Percentiles rank a stretch among this genome's conserved stretches.
phyloP scores from a whole-genome alignment of 2,329 filamentous ascomycete species.

The Coniella lustricola region DNA sequence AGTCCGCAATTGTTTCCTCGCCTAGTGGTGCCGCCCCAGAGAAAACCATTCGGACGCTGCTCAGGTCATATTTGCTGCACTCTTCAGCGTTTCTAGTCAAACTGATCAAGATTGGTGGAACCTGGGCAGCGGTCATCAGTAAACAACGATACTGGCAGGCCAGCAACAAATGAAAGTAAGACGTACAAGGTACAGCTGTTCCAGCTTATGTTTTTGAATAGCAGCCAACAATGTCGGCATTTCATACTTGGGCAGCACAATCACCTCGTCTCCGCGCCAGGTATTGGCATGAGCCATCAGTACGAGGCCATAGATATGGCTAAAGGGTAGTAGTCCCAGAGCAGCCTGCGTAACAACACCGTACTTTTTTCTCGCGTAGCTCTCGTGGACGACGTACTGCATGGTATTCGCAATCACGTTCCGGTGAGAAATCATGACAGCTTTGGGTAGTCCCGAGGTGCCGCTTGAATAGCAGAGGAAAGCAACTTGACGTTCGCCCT shows the following conservation, averaged over 20 bases:
- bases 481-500: conserved; percentile 61
- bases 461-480: conserved; percentile 78
- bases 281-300: conserved; percentile 58
- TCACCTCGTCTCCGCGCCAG: conserved; percentile 64
- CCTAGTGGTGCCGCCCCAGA: conserved; percentile 75
- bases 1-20: conserved; percentile 60
- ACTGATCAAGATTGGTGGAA: conserved; percentile 75
- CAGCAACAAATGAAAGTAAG: not conserved
- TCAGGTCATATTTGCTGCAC: conserved; percentile 63
- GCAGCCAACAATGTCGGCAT: conserved; percentile 52
- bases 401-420: conserved; percentile 74
- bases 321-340: conserved; percentile 70
- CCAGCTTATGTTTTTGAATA: conserved; percentile 63
- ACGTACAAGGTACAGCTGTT: conserved; percentile 55
- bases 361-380: conserved; percentile 29
- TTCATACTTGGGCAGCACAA: conserved; percentile 69
- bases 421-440: conserved; percentile 72
- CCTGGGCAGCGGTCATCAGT: conserved; percentile 32
- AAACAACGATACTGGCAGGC: not conserved
- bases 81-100: conserved; percentile 59
- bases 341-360: conserved; percentile 36
- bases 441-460: conserved; percentile 77
- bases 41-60: conserved; percentile 57
- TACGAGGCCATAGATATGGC: conserved; percentile 74
- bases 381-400: conserved; percentile 47